These are phyloP conservation scores for Pleurotus tuber-regium DNA, from an alignment of 768 basidiomycete species.

Conservation along the genomic window DNA sequence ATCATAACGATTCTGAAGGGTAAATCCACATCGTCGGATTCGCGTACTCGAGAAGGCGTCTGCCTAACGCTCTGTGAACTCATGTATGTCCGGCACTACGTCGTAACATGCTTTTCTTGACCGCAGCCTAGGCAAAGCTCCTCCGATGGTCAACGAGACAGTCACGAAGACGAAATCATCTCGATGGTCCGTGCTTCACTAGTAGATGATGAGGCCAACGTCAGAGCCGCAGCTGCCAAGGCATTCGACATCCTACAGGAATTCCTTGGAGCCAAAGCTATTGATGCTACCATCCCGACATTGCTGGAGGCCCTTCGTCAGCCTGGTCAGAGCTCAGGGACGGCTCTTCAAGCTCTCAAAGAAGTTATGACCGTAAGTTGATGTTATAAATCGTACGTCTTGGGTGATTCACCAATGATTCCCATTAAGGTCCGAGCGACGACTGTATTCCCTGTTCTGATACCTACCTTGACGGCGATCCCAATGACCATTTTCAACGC, in stretches of 20 bases:
- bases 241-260: slow-evolving; percentile 93
- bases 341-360: slow-evolving; percentile 86
- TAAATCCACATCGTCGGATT: slow-evolving; percentile 58
- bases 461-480: slow-evolving; percentile 85
- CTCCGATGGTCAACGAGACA: slow-evolving; percentile 79
- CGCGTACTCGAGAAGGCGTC: slow-evolving; percentile 76
- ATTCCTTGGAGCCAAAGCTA: slow-evolving; percentile 84
- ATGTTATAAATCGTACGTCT: neutral
- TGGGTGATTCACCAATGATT: slow-evolving; percentile 6
- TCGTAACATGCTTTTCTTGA: neutral
- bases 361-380: slow-evolving; percentile 89
- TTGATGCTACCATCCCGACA: slow-evolving; percentile 96
- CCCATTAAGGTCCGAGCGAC: slow-evolving; percentile 78
- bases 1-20: slow-evolving; percentile 77
- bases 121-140: slow-evolving; percentile 66
- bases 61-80: slow-evolving; percentile 87
- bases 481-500: slow-evolving; percentile 97
- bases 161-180: slow-evolving; percentile 87
- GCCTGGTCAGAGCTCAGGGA: slow-evolving; percentile 92
- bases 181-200: slow-evolving; percentile 78
- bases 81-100: slow-evolving; percentile 51
- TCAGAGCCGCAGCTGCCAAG: slow-evolving; percentile 85
- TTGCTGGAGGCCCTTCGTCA: slow-evolving; percentile 89
- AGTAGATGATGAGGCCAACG: slow-evolving; percentile 84
- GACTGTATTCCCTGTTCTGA: slow-evolving; percentile 95